A percentile compares a stretch with the other conserved stretches of the same genome.
Conservation (phyloP, 1,139 yeast species). For the Protomyces macrosporus region DNA sequence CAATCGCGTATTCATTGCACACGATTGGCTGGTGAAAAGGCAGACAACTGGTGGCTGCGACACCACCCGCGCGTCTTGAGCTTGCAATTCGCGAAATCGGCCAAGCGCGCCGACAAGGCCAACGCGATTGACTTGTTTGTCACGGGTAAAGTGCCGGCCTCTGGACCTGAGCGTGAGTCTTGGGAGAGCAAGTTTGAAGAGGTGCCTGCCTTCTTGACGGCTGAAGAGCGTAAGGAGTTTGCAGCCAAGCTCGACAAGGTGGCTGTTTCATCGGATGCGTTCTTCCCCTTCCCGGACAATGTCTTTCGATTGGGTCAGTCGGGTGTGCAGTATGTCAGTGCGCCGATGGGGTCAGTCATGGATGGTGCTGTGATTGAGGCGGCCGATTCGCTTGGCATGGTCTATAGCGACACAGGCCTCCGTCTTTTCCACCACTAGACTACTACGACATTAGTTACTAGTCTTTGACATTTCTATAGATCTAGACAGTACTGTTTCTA, state of each 20-base stretch:
- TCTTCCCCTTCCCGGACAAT: slow-evolving; percentile 99
- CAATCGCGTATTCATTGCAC: slow-evolving; percentile 99
- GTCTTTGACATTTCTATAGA: no score
- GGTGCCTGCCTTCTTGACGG: slow-evolving; percentile 76
- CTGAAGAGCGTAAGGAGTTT: slow-evolving; percentile 85
- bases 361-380: slow-evolving; percentile 94
- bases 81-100: slow-evolving; percentile 96
- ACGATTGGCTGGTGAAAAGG: slow-evolving; percentile 97
- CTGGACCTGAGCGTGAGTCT: slow-evolving; percentile 89
- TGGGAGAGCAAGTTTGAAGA: slow-evolving; percentile 82
- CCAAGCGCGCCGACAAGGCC: slow-evolving; percentile 96
- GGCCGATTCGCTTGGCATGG: slow-evolving; percentile 81
- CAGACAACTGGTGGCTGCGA: slow-evolving; percentile 99
- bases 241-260: slow-evolving; percentile 69
- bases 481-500: no score
- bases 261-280: slow-evolving; percentile 92
- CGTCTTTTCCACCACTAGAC: slow-evolving; percentile 90
- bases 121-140: slow-evolving; percentile 94
- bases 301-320: slow-evolving; percentile 95
- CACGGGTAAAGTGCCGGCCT: slow-evolving; percentile 80
- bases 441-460: not conserved
- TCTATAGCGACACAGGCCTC: slow-evolving; percentile 91
- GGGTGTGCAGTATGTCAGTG: slow-evolving; percentile 92
- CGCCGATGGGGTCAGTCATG: slow-evolving; percentile 97
- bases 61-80: slow-evolving; percentile 92